Percentiles rank a stretch among this genome's conserved stretches.
Conservation (phyloP, 805 yeast species). For the Yarrowia deformans region DNA sequence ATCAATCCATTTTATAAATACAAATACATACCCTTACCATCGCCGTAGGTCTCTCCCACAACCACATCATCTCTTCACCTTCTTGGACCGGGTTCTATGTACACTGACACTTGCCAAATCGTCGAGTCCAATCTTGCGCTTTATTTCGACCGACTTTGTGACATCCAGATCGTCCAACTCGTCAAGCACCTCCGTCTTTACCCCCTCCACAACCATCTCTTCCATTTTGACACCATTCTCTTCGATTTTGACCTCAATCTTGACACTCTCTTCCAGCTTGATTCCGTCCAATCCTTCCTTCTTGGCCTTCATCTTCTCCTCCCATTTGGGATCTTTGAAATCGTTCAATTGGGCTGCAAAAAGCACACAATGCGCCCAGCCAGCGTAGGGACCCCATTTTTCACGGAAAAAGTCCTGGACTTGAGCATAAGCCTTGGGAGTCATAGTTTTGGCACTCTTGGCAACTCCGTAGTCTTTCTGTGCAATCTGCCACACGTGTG, state of each 20-base stretch:
- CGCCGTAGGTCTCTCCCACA: neutral
- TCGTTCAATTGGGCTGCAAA: constrained; percentile 84
- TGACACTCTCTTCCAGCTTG: constrained; percentile 17
- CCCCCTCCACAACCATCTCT: neutral
- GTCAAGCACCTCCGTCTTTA: neutral
- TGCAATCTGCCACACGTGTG: constrained; percentile 92
- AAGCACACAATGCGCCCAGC: constrained; percentile 98
- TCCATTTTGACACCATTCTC: constrained; percentile 1
- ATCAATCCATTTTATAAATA: constrained; percentile 1
- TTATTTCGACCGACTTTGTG: constrained; percentile 2
- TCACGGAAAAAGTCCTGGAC: constrained; percentile 67
- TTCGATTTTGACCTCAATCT: constrained; percentile 2
- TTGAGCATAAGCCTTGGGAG: constrained; percentile 59
- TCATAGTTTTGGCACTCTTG: constrained; percentile 55
- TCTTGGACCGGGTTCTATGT: constrained; percentile 33
- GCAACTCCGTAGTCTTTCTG: constrained; percentile 75
- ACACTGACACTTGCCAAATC: constrained; percentile 12
- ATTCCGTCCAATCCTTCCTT: neutral
- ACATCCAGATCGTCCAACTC: neutral
- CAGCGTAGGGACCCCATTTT: constrained; percentile 91
- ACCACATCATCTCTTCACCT: neutral
- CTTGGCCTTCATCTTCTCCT: constrained; percentile 25
- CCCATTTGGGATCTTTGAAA: constrained; percentile 48
- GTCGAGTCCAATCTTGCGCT: constrained; percentile 15
- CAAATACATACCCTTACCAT: neutral